Percentiles rank a stretch among this genome's conserved stretches.
These are phyloP conservation scores for Amaranthus palmeri DNA, from an alignment of 148 eudicot species.

Conservation along the genomic window DNA sequence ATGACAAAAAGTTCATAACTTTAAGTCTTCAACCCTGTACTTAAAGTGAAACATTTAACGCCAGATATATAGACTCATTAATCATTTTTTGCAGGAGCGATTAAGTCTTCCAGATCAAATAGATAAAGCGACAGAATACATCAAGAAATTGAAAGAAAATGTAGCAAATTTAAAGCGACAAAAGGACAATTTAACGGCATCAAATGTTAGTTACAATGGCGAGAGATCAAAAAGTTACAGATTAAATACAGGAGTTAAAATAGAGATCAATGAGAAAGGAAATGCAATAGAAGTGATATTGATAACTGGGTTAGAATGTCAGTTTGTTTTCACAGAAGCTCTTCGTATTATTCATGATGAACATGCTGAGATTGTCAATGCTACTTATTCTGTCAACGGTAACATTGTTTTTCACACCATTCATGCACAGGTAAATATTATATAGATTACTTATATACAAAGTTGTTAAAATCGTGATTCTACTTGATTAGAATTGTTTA, in stretches of 20 bases:
- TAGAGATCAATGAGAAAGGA: slow-evolving; percentile 41
- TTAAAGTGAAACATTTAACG: too few species aligned
- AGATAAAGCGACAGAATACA: slow-evolving; percentile 57
- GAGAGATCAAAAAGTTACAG: background rate
- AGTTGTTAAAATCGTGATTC: too few species aligned
- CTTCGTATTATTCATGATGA: slow-evolving; percentile 53
- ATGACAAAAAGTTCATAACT: too few species aligned
- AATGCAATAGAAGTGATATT: slow-evolving; percentile 40
- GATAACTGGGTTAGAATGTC: slow-evolving; percentile 47
- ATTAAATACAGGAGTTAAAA: slow-evolving; percentile 30
- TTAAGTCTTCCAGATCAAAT: slow-evolving; percentile 44
- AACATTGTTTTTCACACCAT: slow-evolving; percentile 52
- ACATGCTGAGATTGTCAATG: slow-evolving; percentile 49
- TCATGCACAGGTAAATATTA: slow-evolving; percentile 46
- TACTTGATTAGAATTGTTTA: too few species aligned
- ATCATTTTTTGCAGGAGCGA: too few species aligned
- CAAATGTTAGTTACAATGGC: background rate
- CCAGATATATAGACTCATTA: too few species aligned
- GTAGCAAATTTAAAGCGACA: slow-evolving; percentile 43
- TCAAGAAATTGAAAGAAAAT: slow-evolving; percentile 39
- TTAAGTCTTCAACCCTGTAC: too few species aligned
- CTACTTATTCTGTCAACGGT: slow-evolving; percentile 40
- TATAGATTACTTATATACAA: too few species aligned
- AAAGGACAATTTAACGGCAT: slow-evolving; percentile 18
- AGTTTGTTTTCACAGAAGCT: slow-evolving; percentile 45